Evolutionary conservation across 78 protist species (phyloP), one percentile per base, ranked within the genome.

Genomic region (Carpediemonas membranifera): DNA sequence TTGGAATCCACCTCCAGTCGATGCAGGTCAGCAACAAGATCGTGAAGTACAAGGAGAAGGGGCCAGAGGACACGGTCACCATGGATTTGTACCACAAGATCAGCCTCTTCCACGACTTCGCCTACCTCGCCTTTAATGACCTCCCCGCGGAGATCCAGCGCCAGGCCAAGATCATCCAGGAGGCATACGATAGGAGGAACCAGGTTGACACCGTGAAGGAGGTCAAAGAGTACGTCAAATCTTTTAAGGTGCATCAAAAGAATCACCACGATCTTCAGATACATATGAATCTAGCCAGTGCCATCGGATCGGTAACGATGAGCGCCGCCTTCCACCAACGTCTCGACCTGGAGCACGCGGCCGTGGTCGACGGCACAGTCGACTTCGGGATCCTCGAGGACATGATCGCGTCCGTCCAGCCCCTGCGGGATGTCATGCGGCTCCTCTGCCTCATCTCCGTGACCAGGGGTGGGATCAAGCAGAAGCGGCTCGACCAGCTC

Each of bases 301-400:
- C 24, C n/a, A 5, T 59, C 30, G 18, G 2, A 18, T 0, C 13
- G 3, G 24, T 1, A 13, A 57, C 63, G 30, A 1, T 18, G 18
- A 7, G 27, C 3, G 27, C 30, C 31, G 53, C 70, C 24, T 81
- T 81, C 68, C n/a, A 33, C 47, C 50, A 39, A 18, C 63, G 34
- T 18, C 59, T 84, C 24, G 82, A 71, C 13, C 16, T 11, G 21
- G n/a, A n/a, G n/a, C n/a, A n/a, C n/a, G n/a, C n/a, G n/a, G n/a
- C n/a, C n/a, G n/a, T n/a, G n/a, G n/a, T n/a, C n/a, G n/a, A n/a
- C n/a, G n/a, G n/a, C n/a, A n/a, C n/a, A n/a, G n/a, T n/a, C n/a
- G n/a, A n/a, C n/a, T n/a, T n/a, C n/a, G 78, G 71, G 37, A 85
- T 65, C 73, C 59, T 86, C 24, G 83, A 83, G 18, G 86, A 84